Evolutionary conservation across 2,329 filamentous ascomycete genomes (phyloP).

Genomic region (Fusarium sp.): DNA sequence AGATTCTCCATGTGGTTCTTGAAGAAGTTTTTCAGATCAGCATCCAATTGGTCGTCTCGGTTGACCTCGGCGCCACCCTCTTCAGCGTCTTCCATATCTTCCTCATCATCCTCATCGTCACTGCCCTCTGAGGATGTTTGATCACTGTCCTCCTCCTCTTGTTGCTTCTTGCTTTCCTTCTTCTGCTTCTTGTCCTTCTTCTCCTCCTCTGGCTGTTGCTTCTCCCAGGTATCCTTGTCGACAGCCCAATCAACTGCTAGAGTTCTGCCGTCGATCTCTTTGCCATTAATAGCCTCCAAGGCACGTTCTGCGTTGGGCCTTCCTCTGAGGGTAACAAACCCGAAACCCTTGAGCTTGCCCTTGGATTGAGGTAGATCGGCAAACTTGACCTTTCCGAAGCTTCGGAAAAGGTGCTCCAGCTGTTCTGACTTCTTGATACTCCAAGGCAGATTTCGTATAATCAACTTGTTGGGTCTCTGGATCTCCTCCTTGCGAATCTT

Average conservation of each 20-base stretch:
- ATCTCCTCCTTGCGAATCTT: constrained; percentile 69
- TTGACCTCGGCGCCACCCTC: constrained; percentile 52
- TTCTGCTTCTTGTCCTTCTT: constrained; percentile 50
- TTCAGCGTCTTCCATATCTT: background rate
- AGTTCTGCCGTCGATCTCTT: constrained; percentile 85
- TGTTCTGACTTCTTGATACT: constrained; percentile 90
- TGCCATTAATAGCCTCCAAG: constrained; percentile 87
- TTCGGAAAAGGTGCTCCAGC: constrained; percentile 81
- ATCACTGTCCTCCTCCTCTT: constrained; percentile 55
- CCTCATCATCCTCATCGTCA: constrained; percentile 45
- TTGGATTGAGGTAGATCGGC: constrained; percentile 85
- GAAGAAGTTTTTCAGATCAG: constrained; percentile 67
- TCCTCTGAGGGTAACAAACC: constrained; percentile 89
- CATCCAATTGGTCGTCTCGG: constrained; percentile 58
- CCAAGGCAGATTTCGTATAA: constrained; percentile 96
- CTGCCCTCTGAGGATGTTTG: constrained; percentile 41
- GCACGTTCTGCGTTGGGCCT: constrained; percentile 93
- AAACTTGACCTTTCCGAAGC: constrained; percentile 92
- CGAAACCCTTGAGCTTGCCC: constrained; percentile 85
- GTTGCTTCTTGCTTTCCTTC: constrained; percentile 56
- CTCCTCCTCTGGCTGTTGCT: constrained; percentile 63
- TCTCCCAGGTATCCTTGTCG: constrained; percentile 87
- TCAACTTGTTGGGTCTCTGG: constrained; percentile 78
- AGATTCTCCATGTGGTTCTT: constrained; percentile 69
- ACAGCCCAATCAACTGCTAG: constrained; percentile 98